phyloP scores from a whole-genome alignment of 2,329 filamentous ascomycete genomes.

The Penicillium thymicola region DNA sequence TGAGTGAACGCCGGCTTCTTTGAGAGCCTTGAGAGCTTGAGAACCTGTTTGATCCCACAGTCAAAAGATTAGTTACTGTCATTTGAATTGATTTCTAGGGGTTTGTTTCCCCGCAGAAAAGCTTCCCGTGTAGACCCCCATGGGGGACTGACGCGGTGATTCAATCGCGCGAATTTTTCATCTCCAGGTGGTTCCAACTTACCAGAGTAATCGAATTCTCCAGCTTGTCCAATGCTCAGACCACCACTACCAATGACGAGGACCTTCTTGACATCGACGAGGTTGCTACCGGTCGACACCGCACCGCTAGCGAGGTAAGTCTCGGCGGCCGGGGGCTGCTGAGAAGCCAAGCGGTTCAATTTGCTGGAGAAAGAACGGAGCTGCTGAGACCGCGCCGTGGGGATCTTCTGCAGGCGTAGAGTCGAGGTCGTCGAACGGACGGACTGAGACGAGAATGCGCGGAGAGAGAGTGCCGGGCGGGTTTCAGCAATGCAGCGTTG shows the following conservation, averaged over 20 bases:
- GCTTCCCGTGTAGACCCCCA: neutral
- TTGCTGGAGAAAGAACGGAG: constrained; percentile 44
- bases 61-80: constrained; percentile 17
- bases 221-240: constrained; percentile 93
- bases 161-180: neutral
- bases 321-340: constrained; percentile 75
- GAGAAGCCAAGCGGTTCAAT: constrained; percentile 44
- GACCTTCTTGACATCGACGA: constrained; percentile 93
- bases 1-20: constrained; percentile 87
- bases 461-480: constrained; percentile 35
- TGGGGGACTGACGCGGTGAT: neutral
- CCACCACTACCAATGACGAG: constrained; percentile 94
- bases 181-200: constrained; percentile 39
- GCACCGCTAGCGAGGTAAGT: constrained; percentile 87
- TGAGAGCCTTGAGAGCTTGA: constrained; percentile 93
- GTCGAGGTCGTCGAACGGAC: constrained; percentile 31
- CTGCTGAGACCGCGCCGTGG: constrained; percentile 42
- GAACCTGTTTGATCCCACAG: constrained; percentile 59
- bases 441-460: constrained; percentile 39
- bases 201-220: constrained; percentile 99
- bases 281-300: constrained; percentile 70
- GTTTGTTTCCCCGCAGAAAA: constrained; percentile 10
- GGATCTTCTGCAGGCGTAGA: constrained; percentile 38
- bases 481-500: constrained; percentile 42
- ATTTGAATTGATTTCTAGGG: neutral